These are phyloP conservation scores for Cadophora sp. DNA, from an alignment of 2,329 filamentous ascomycete genomes.

Conservation along the genomic window DNA sequence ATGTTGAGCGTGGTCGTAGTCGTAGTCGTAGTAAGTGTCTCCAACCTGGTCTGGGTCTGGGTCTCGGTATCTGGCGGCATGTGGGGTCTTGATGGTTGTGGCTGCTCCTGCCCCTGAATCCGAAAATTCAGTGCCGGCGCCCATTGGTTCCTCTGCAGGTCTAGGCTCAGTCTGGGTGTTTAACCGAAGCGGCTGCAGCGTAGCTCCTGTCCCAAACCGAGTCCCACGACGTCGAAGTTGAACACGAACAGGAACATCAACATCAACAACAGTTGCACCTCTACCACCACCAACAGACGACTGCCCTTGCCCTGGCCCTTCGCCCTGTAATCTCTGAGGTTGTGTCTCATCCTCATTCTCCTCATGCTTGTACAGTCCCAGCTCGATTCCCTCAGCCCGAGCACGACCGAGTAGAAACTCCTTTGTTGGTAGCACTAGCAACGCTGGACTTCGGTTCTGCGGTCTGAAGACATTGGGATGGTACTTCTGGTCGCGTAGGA, in stretches of 20 bases:
- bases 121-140: background rate
- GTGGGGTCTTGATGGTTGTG: background rate
- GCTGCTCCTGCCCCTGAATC: background rate
- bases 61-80: background rate
- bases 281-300: background rate
- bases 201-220: background rate
- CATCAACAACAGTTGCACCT: background rate
- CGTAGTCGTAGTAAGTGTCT: background rate
- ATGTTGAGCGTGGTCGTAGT: background rate
- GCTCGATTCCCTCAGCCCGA: background rate
- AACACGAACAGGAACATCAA: background rate
- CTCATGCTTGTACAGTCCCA: background rate
- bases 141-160: background rate
- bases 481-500: background rate
- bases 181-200: conserved; percentile 4
- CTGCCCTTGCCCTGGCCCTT: background rate
- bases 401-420: background rate
- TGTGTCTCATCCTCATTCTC: background rate
- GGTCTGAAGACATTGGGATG: background rate
- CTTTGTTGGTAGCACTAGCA: background rate
- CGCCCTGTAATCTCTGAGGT: background rate
- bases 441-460: background rate
- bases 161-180: conserved; percentile 1
- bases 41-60: background rate
- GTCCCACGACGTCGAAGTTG: background rate